Evolutionary conservation across 1,139 yeast species (phyloP).

Genomic region (Debaryomyces coudertii): DNA sequence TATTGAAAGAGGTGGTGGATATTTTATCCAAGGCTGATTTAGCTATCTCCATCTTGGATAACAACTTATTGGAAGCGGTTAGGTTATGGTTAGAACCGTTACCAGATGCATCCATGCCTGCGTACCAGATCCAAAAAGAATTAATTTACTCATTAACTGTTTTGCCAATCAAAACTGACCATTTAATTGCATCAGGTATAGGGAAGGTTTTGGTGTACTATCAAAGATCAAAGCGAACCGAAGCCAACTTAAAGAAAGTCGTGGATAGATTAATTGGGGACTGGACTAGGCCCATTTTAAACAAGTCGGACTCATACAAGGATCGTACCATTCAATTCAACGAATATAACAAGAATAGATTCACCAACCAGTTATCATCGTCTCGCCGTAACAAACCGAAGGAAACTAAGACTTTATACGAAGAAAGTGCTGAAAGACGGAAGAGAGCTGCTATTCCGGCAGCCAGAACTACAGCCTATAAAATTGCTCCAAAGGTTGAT

Average conservation of each 20-base stretch:
- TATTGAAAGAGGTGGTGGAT: conserved; percentile 77
- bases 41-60: conserved; percentile 92
- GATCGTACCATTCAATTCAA: conserved; percentile 77
- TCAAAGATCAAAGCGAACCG: conserved; percentile 89
- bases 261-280: conserved; percentile 93
- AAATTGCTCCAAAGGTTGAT: conserved; percentile 84
- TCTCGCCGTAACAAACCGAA: conserved; percentile 34
- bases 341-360: conserved; percentile 66
- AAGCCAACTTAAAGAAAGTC: conserved; percentile 77
- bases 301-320: conserved; percentile 91
- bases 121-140: conserved; percentile 92
- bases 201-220: conserved; percentile 95
- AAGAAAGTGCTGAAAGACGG: conserved; percentile 89
- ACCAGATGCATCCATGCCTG: conserved; percentile 97
- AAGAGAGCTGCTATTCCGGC: conserved; percentile 95
- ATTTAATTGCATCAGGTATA: conserved; percentile 88
- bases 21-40: conserved; percentile 80
- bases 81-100: conserved; percentile 97
- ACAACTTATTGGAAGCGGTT: conserved; percentile 89
- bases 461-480: conserved; percentile 85
- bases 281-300: conserved; percentile 98
- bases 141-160: conserved; percentile 72
- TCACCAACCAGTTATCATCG: conserved; percentile 50
- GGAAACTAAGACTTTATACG: conserved; percentile 68
- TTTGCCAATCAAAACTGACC: conserved; percentile 93